These are phyloP conservation scores for Pichia sp. DNA, from an alignment of 1,139 yeast genomes.

Conservation along the genomic window DNA sequence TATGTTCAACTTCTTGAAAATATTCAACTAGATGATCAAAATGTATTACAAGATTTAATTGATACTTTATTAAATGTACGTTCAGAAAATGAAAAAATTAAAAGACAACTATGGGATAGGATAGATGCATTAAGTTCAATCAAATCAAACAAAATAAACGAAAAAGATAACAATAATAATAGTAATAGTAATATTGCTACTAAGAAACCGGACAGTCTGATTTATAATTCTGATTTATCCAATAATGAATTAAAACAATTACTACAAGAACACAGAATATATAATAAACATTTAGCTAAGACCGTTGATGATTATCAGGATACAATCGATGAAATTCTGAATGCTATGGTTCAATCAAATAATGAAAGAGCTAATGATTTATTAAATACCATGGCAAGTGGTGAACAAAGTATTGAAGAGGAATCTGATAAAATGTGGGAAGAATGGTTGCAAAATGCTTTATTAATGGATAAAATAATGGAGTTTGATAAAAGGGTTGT, in stretches of 20 bases:
- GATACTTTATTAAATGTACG: conserved; percentile 20
- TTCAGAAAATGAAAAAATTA: conserved; percentile 19
- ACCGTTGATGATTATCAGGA: conserved; percentile 23
- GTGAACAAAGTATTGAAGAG: conserved; percentile 2
- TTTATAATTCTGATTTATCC: conserved; percentile 2
- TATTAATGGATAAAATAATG: conserved; percentile 1
- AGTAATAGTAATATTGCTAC: background rate
- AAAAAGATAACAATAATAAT: background rate
- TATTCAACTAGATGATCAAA: conserved; percentile 21
- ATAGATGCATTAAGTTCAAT: conserved; percentile 13
- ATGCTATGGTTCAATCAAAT: conserved; percentile 15
- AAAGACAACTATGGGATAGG: conserved; percentile 24
- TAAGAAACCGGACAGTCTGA: conserved; percentile 1
- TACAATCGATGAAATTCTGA: conserved; percentile 17
- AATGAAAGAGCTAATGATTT: background rate
- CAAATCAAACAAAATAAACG: background rate
- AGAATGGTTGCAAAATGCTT: conserved; percentile 5
- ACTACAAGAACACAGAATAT: conserved; percentile 18
- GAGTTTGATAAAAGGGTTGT: conserved; percentile 2
- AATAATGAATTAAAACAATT: conserved; percentile 10
- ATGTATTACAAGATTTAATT: conserved; percentile 18
- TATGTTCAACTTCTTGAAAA: conserved; percentile 9
- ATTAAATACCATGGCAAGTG: background rate
- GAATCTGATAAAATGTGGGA: conserved; percentile 11
- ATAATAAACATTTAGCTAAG: conserved; percentile 20